phyloP scores from a whole-genome alignment of 768 basidiomycete genomes.

The Pleurotus djamor region DNA sequence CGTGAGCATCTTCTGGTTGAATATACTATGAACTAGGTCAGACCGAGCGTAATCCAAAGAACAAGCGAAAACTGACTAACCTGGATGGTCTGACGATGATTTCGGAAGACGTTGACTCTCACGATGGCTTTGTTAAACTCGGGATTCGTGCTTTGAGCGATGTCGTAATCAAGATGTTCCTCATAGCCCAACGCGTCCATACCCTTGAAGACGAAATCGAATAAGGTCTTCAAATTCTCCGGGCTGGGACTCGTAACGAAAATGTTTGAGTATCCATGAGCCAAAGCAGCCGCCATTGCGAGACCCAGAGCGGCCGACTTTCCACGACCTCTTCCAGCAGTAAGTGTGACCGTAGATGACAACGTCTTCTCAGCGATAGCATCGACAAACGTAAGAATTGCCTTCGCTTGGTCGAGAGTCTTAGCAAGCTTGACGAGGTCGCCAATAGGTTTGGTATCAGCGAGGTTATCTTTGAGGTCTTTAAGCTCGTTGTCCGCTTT shows the following conservation, averaged over 20 bases:
- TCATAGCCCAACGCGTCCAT: slow-evolving; percentile 94
- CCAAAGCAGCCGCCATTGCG: slow-evolving; percentile 89
- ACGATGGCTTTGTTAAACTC: slow-evolving; percentile 96
- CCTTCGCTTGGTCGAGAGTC: slow-evolving; percentile 94
- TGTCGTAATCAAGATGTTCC: slow-evolving; percentile 97
- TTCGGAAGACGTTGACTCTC: slow-evolving; percentile 89
- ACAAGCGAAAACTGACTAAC: slow-evolving; percentile 35
- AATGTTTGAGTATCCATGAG: slow-evolving; percentile 94
- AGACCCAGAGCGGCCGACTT: slow-evolving; percentile 97
- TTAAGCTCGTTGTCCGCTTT: slow-evolving; percentile 65
- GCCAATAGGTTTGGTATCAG: slow-evolving; percentile 83
- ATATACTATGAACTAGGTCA: slow-evolving; percentile 69
- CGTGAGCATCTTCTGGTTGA: slow-evolving; percentile 96
- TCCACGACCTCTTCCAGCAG: slow-evolving; percentile 92
- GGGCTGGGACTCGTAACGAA: slow-evolving; percentile 98
- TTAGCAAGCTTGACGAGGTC: slow-evolving; percentile 88
- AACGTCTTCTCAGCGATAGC: slow-evolving; percentile 92
- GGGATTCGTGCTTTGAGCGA: slow-evolving; percentile 91
- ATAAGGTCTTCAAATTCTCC: slow-evolving; percentile 97
- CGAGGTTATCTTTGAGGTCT: slow-evolving; percentile 73
- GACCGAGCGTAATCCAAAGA: neutral
- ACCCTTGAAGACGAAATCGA: slow-evolving; percentile 97
- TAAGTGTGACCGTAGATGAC: slow-evolving; percentile 92
- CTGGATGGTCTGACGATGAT: slow-evolving; percentile 96
- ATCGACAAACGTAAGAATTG: slow-evolving; percentile 91